Evolutionary conservation across 495 filamentous ascomycete genomes (phyloP), one percentile per base, ranked within the genome.

Genomic region (Letharia lupina): DNA sequence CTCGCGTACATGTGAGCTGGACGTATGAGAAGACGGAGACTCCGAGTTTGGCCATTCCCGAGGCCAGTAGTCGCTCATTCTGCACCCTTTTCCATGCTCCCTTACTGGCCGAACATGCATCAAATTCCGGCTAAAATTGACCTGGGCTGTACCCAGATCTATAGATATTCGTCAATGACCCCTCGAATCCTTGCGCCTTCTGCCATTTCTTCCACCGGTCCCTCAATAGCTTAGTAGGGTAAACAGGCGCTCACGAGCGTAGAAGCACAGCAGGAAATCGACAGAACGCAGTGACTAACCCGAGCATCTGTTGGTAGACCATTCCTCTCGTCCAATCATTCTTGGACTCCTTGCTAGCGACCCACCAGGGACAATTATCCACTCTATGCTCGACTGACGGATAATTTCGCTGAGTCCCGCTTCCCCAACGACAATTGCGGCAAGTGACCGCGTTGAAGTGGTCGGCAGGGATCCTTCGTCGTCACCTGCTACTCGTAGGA

Each of bases 371-470:
- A 61, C 33, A 13, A 13, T 31, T 28, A 59, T 54, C 45, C 31
- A 66, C 39, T 65, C 9, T 8, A 20, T 47, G 18, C 40, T 57
- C 3, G 40, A 39, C 48, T 23, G 37, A 64, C 62, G 39, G 35
- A 44, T 16, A 33, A 41, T 3, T 31, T 54, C 23, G 13, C 10
- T 64, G 62, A 35, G 28, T 45, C 44, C 57, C 64, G 64, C 18
- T 40, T 61, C 58, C 44, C 57, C 64, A 20, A 66, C 56, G 40
- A 61, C 42, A 45, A 42, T 16, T 35, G 58, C 44, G 64, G 64
- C 64, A 66, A 66, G 37, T 20, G n/a, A 13, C 18, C 13, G 39
- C 12, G 64, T 40, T 66, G 23, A 42, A 44, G 18, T 37, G 15
- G 37, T 54, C 18, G 9, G 13, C 33, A 13, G 57, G 35, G 35